A percentile compares a stretch with the other conserved stretches of the same genome.
These are phyloP conservation scores for Candida pseudoglaebosa DNA, from an alignment of 805 yeast genomes.

Conservation along the genomic window DNA sequence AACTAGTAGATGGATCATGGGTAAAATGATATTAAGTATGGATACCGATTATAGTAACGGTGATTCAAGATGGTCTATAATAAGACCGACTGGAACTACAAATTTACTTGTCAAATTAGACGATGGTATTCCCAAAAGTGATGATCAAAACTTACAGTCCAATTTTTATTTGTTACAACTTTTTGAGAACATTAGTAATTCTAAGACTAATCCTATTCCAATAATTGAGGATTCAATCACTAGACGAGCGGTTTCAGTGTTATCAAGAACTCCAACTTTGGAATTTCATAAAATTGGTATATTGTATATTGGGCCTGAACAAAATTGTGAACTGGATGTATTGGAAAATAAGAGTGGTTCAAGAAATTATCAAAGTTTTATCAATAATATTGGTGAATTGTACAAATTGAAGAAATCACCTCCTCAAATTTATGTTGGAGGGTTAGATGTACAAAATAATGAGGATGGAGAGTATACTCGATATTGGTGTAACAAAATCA, in stretches of 20 bases:
- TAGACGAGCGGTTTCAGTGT: slow-evolving; percentile 49
- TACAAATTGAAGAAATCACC: slow-evolving; percentile 50
- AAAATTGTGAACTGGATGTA: slow-evolving; percentile 59
- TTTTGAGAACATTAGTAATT: slow-evolving; percentile 38
- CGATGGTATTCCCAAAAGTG: slow-evolving; percentile 11
- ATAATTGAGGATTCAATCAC: slow-evolving; percentile 46
- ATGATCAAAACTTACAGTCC: slow-evolving; percentile 20
- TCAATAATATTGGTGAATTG: slow-evolving; percentile 55
- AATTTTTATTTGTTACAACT: slow-evolving; percentile 51
- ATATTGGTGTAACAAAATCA: slow-evolving; percentile 66
- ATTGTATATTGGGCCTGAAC: slow-evolving; percentile 68
- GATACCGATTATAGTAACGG: slow-evolving; percentile 53
- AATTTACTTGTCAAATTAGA: slow-evolving; percentile 44
- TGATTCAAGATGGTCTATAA: slow-evolving; percentile 43
- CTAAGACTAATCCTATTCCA: slow-evolving; percentile 42
- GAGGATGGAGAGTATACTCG: slow-evolving; percentile 73
- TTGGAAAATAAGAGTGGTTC: slow-evolving; percentile 66
- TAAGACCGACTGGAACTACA: slow-evolving; percentile 67
- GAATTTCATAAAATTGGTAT: slow-evolving; percentile 78
- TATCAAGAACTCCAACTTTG: slow-evolving; percentile 75
- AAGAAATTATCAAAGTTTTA: slow-evolving; percentile 52
- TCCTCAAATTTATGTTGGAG: slow-evolving; percentile 59
- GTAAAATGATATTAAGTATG: slow-evolving; percentile 53
- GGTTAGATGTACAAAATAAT: slow-evolving; percentile 67
- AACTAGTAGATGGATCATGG: slow-evolving; percentile 55